phyloP scores from a whole-genome alignment of 768 basidiomycete genomes.

The Mycena galericulata region DNA sequence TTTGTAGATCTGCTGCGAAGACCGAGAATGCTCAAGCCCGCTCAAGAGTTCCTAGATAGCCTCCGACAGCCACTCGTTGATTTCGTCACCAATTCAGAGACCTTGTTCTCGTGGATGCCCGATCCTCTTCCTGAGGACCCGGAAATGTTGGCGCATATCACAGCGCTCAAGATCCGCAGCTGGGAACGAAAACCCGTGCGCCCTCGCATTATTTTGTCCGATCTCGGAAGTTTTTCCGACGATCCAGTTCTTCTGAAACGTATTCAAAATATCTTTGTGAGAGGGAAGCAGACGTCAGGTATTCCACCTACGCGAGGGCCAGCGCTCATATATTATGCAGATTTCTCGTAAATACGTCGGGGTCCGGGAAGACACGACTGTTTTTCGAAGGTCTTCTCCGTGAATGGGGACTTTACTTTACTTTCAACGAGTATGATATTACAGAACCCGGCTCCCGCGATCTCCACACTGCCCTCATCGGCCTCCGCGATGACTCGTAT shows the following conservation, averaged over 20 bases:
- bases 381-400: constrained; percentile 22
- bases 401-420: constrained; percentile 31
- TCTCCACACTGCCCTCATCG: too few relatives aligned
- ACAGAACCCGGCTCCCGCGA: constrained; percentile 2
- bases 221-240: constrained; percentile 51
- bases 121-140: too few relatives aligned
- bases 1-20: not conserved
- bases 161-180: constrained; percentile 47
- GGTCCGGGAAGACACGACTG: constrained; percentile 2
- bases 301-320: not conserved
- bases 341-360: constrained; percentile 7
- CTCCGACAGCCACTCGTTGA: too few relatives aligned
- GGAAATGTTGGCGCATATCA: constrained; percentile 41
- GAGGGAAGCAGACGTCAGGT: constrained; percentile 57
- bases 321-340: not conserved
- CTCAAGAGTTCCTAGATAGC: too few relatives aligned
- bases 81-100: too few relatives aligned
- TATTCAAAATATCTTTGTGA: constrained; percentile 56
- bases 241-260: constrained; percentile 47
- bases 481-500: too few relatives aligned
- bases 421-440: not conserved
- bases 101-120: too few relatives aligned
- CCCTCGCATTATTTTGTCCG: constrained; percentile 56
- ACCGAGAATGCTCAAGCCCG: not conserved
- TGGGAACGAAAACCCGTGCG: constrained; percentile 45